Base-by-base conservation (phyloP, 2,329 filamentous ascomycete genomes). In the Claviceps africana region DNA sequence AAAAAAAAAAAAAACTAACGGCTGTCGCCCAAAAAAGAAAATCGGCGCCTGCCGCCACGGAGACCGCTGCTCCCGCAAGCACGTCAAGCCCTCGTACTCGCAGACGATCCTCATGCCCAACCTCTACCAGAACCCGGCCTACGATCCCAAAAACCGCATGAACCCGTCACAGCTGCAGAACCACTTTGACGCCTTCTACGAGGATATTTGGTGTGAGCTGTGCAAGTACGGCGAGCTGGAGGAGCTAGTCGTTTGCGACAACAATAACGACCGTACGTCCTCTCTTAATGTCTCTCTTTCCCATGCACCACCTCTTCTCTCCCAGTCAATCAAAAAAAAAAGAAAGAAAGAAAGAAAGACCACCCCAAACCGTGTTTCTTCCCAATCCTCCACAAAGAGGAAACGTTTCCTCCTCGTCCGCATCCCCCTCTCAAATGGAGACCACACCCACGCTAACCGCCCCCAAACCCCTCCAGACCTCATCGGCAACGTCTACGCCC, bases 141-240 rank as follows among this genome's bases (percentile, higher is more conserved):
- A 95, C 80, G 90, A 97, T 70, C 83, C 87, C 47, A 94, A 95
- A 75, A 93, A 84, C 77, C 93, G 90, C 73, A 95, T 98, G 86
- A 96, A 95, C 73, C 75, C 89, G 7, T 85, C 82, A 61, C 93
- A 98, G 76, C 85, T 97, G 67, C 91, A 96, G 72, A 95, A 95
- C 75, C 93, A 98, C 79, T 98, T 98, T 67, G 93, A 98, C 71
- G 93, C 93, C 64, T 98, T 98, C 71, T 98, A 98, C 77, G 93
- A 98, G 75, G 93, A 98, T 69, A 89, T 98, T 60, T 98, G 93
- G 91, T 97, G 91, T 74, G 93, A 98, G 79, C 88, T 98, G 76
- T 97, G 93, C 84, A 89, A 95, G 72, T 98, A 94, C 69, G 93
- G 93, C 60, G 88, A 97, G 72, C 78, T 97, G 37, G 93, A 98